These are phyloP conservation scores for Alternaria hordeiaustralica DNA, from an alignment of 2,329 filamentous ascomycete genomes.

Conservation along the genomic window DNA sequence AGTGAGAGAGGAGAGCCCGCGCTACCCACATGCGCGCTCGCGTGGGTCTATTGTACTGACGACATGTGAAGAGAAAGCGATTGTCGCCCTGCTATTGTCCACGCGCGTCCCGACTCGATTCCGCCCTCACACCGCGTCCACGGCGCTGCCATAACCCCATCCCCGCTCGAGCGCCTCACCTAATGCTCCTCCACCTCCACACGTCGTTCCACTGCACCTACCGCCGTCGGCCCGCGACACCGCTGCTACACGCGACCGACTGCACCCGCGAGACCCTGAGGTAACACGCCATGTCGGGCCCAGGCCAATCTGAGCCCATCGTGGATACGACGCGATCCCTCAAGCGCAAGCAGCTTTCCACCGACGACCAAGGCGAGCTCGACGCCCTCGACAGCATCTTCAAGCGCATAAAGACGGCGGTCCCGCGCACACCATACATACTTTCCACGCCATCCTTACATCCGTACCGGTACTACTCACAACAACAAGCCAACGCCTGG, in stretches of 20 bases:
- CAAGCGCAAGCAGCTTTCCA: slow-evolving; percentile 36
- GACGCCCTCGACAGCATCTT: slow-evolving; percentile 50
- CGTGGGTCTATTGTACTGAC: slow-evolving; percentile 11
- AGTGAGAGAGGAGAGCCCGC: slow-evolving; percentile 16
- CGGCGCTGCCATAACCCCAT: background rate
- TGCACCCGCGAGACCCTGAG: background rate
- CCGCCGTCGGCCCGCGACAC: slow-evolving; percentile 11
- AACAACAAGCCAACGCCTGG: slow-evolving; percentile 51
- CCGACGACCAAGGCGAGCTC: slow-evolving; percentile 46
- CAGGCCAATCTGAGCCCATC: slow-evolving; percentile 30
- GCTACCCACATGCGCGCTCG: slow-evolving; percentile 6
- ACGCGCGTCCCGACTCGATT: background rate
- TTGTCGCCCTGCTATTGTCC: background rate
- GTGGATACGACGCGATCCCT: slow-evolving; percentile 34
- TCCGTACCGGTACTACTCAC: slow-evolving; percentile 52
- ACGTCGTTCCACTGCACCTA: slow-evolving; percentile 11
- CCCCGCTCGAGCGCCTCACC: slow-evolving; percentile 13
- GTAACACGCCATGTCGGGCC: slow-evolving; percentile 40
- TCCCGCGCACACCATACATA: slow-evolving; percentile 55
- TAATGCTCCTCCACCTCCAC: slow-evolving; percentile 26
- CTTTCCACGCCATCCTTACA: slow-evolving; percentile 56
- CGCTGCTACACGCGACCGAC: slow-evolving; percentile 4
- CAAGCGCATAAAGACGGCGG: slow-evolving; percentile 52
- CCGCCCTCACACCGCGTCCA: slow-evolving; percentile 5
- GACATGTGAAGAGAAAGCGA: background rate